phyloP scores from a whole-genome alignment of 2,329 filamentous ascomycete genomes.

The Exophiala sp. region DNA sequence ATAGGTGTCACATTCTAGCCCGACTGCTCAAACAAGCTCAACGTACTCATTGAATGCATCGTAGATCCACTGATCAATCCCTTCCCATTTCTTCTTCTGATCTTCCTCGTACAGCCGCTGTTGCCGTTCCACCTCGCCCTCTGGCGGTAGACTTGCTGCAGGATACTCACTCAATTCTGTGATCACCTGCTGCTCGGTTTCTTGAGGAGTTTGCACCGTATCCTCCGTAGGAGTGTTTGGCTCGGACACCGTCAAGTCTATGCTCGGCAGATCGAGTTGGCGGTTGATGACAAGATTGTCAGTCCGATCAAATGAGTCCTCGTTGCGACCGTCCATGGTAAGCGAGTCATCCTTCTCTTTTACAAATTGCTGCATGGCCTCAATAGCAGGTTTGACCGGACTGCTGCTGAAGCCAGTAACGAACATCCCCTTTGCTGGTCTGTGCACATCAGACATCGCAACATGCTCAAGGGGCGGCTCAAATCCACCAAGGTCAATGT shows the following conservation, averaged over 20 bases:
- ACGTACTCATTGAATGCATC: slow-evolving; percentile 40
- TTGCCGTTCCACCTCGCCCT: slow-evolving; percentile 14
- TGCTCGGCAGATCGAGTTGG: background rate
- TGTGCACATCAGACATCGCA: slow-evolving; percentile 17
- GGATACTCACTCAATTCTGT: background rate
- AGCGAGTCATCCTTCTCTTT: background rate
- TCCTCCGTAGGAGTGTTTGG: background rate
- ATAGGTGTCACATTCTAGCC: no score
- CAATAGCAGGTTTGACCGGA: background rate
- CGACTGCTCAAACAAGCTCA: slow-evolving; percentile 33
- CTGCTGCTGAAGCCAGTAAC: slow-evolving; percentile 4
- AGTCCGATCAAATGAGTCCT: background rate
- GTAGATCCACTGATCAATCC: slow-evolving; percentile 36
- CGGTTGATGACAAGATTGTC: background rate
- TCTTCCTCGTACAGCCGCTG: slow-evolving; percentile 20
- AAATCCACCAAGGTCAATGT: slow-evolving; percentile 12
- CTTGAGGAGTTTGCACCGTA: background rate
- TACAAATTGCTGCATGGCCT: background rate
- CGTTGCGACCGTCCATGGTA: background rate
- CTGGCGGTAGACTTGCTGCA: background rate
- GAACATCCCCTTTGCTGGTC: slow-evolving; percentile 4
- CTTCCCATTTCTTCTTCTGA: slow-evolving; percentile 33
- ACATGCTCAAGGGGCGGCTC: slow-evolving; percentile 19
- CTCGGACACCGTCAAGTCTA: background rate
- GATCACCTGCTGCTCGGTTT: background rate